phyloP scores from a whole-genome alignment of 225 moss, liverwort and hornwort species.

The Straminergon stramineum region DNA sequence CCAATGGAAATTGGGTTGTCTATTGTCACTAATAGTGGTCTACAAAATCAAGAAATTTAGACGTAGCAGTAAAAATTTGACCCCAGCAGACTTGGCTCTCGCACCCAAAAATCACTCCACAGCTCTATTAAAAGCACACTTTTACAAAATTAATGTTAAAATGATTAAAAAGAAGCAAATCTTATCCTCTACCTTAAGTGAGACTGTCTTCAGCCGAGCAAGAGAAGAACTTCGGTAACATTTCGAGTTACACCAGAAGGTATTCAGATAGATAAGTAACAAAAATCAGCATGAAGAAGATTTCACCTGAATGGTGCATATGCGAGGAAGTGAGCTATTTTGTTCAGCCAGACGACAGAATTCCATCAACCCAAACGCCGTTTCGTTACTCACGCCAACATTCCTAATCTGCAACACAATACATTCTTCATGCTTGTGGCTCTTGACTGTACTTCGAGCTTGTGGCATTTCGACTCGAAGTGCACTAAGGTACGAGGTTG shows the following conservation, averaged over 20 bases:
- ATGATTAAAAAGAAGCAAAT: not conserved
- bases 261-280: not conserved
- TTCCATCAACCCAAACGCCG: conserved; percentile 80
- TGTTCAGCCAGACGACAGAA: conserved; percentile 59
- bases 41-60: not conserved
- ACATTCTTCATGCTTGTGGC: not conserved
- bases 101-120: not conserved
- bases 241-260: not conserved
- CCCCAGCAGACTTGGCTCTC: not conserved
- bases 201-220: not conserved
- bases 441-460: not conserved
- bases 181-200: not conserved
- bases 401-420: conserved; percentile 41
- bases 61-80: not conserved
- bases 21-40: not conserved
- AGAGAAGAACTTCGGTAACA: not conserved
- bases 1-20: not conserved
- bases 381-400: conserved; percentile 86
- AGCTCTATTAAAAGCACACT: not conserved
- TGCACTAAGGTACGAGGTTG: not conserved
- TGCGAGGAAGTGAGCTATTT: conserved; percentile 40
- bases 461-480: not conserved
- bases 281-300: not conserved
- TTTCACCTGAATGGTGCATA: conserved; percentile 62
- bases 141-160: not conserved